Evolutionary conservation across 306 rosid species (phyloP), one percentile per base, ranked within the genome.

Genomic region (Lotus japonicus): DNA sequence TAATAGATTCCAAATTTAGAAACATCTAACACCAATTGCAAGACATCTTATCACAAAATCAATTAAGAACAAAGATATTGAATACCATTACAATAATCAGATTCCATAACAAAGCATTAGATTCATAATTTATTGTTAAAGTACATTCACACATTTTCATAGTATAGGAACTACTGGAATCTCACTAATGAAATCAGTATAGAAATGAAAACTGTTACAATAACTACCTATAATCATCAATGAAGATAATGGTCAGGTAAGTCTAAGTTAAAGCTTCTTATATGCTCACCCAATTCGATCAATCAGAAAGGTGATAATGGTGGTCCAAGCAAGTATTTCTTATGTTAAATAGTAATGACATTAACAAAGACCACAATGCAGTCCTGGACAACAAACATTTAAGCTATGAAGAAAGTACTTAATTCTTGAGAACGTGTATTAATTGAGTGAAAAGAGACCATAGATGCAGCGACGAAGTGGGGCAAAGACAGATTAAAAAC

Each of bases 261-360:
- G 41, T 36, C 38, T 13, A 48, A 8, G 51, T 41, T 44, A 54
- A 58, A 43, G 52, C n/a, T 19, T 15, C 52, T 19, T 17, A 35
- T 53, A 67, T 13, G 49, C 49, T 70, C 76, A 38, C 9, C 55
- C 44, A 64, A 26, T 15, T 23, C 59, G n/a, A 60, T 39, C 61
- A 57, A 61, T 60, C 33, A 76, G 41, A 17, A 50, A 44, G 15
- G 46, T 58, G 6, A 54, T 12, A 70, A 62, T 11, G 42, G 48
- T 41, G 38, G 19, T 53, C 68, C 60, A 36, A 14, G 39, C 28
- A 44, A 60, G 58, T 43, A 18, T 64, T 59, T 33, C 17, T 26
- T 26, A 48, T 48, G 55, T 8, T 23, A 36, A 56, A 64, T 57
- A 26, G 65, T 39, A 12, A 49, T 44, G 15, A 4, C 4, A 46